Evolutionary conservation across 371 early-diverging fungal species (phyloP), one percentile per base, ranked within the genome.

Genomic region (Massospora cicadina): DNA sequence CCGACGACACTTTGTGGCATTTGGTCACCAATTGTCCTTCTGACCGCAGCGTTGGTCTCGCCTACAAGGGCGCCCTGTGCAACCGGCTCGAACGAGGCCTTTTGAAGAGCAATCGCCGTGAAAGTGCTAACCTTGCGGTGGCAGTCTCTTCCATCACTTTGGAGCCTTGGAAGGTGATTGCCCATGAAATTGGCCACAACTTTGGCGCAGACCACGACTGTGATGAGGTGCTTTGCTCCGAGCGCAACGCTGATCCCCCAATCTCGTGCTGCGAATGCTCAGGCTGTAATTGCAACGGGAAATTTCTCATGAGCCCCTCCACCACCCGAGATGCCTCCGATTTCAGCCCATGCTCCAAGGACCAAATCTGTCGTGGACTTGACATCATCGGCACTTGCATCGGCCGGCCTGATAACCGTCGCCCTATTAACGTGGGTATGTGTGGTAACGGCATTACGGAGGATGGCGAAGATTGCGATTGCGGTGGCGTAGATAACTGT

Each of bases 371-470:
- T 68, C 31, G 60, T 17, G 68, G 67, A 1, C 74, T 81, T 58
- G 72, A 78, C n/a, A 68, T 55, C 55, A 31, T 75, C 28, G 79
- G 82, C n/a, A 60, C 75, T 7, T 89, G 88, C 66, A 73, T 87
- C 21, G 65, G 74, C 74, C 79, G 81, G 75, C 77, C 84, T 81
- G 65, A 82, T 81, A 21, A 67, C 76, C 65, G 73, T 61, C 66
- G 61, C 31, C 68, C 72, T 54, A 65, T 84, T 58, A 75, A 74
- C 63, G 12, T 71, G 13, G 79, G 82, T 28, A 87, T 90, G 71
- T 96, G 97, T 70, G 97, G 97, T 17, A 95, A 97, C 71, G 96
- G 96, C 0, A 82, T 97, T 61, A 80, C 81, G 65, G 97, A 96
- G 72, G 72, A 71, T 0, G 86, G 85, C 58, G 98, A 97, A 73